Evolutionary conservation across 257 asterid genomes (phyloP), one percentile per base, ranked within the genome.

Genomic region (Misopates orontium): DNA sequence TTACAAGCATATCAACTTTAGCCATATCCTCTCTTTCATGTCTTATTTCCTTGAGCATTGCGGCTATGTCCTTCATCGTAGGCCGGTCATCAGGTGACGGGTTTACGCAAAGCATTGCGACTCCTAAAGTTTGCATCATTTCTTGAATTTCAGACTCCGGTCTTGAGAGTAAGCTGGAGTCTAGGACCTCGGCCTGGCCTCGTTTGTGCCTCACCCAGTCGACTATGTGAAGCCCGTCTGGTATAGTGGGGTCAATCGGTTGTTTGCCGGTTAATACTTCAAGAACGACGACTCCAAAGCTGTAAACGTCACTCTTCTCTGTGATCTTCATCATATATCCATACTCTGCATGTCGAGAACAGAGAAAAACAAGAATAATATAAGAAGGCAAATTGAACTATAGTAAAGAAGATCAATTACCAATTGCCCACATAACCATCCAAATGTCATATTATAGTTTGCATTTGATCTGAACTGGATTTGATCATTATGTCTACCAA

Each of bases 311-410:
- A 21, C 96, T 90, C 75, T 85, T 90, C 64, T 87, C 95, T 5
- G 97, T 90, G 63, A 90, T 84, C 69, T 87, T 90, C 82, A 67
- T 84, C 87, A 68, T 81, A 80, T 85, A 90, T n/a, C 96, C 96
- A 32, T 86, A 90, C 78, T 90, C 97, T 90, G 79, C 80, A 75
- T 41, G 10, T 1, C 60, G 55, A 71, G 19, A 53, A 55, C 13
- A 39, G 44, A 23, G 17, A 47, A 13, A 25, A 32, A 47, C 11
- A 36, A 18, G 11, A 51, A 1, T 13, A 8, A 16, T n/a, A 19
- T 25, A 40, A 23, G 1, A 24, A 45, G 17, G 18, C 36, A 32
- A 28, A 28, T 28, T 3, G 7, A 7, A 28, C 7, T 28, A 28
- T 28, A 3, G 36, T 28, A 28, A n/a, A n/a, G n/a, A n/a, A n/a